Evolutionary conservation across 768 basidiomycete genomes (phyloP).

Genomic region (Hirschioporus abietinus): DNA sequence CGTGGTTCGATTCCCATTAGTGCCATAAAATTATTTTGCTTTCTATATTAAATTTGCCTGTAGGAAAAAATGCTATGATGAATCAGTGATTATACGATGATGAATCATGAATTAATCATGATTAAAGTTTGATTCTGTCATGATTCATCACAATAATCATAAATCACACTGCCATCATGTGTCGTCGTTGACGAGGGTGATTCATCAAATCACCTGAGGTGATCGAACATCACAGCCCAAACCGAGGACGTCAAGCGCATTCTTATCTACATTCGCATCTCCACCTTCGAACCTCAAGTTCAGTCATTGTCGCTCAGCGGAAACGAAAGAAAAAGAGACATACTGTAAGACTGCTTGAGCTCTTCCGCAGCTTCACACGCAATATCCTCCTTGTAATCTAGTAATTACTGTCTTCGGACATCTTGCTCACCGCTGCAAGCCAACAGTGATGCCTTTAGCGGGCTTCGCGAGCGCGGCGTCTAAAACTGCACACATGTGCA

Average conservation of each 20-base stretch:
- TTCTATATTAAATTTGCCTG: too few relatives aligned
- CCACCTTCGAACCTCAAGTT: neutral
- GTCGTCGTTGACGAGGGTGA: too few relatives aligned
- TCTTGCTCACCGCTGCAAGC: slow-evolving; percentile 46
- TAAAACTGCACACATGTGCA: slow-evolving; percentile 49
- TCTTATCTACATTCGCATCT: neutral
- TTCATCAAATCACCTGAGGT: slow-evolving; percentile 77
- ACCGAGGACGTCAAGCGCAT: slow-evolving; percentile 54
- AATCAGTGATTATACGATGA: too few relatives aligned
- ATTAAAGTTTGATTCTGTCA: too few relatives aligned
- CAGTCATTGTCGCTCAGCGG: neutral
- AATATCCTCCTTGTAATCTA: slow-evolving; percentile 75
- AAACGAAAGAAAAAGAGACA: neutral
- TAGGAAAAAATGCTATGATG: too few relatives aligned
- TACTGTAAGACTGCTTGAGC: slow-evolving; percentile 28
- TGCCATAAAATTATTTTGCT: too few relatives aligned
- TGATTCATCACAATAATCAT: too few relatives aligned
- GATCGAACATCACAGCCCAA: slow-evolving; percentile 87
- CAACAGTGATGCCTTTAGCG: slow-evolving; percentile 61
- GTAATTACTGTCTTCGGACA: slow-evolving; percentile 34
- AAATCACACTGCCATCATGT: too few relatives aligned
- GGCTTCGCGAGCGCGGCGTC: slow-evolving; percentile 83
- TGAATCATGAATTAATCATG: too few relatives aligned
- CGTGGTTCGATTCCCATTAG: too few relatives aligned
- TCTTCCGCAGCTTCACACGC: slow-evolving; percentile 64